Base-by-base conservation (phyloP, 2,329 filamentous ascomycete genomes). In the Fusarium subglutinans region DNA sequence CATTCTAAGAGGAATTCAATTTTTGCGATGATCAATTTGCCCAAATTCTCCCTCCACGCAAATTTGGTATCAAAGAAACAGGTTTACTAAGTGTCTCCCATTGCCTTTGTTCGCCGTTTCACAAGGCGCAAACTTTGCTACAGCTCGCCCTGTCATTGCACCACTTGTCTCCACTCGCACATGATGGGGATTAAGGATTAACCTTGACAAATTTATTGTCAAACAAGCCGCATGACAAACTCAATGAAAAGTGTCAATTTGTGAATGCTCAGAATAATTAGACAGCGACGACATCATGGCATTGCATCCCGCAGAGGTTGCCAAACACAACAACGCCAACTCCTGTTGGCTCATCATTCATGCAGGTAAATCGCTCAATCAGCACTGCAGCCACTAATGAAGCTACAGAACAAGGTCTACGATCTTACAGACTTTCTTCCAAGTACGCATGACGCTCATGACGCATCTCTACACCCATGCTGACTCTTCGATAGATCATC, bases 321-420 rank as follows among this genome's bases (percentile, higher is more conserved):
- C 48, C 2, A 37, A 65, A 14, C 69, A 72, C 47, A 72, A 69
- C 8, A 56, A 43, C 11, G 44, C 58, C n/a, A 48, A 53, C 15
- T 72, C 69, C 2, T 72, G 69, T 60, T 72, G 69, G 69, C 38
- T 72, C 10, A 56, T 73, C 6, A 73, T 72, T 20, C 69, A 72
- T 44, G 69, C 30, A 59, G 38, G 58, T 69, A 35, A 12, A 41
- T 59, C 38, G 30, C 15, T 18, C 17, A 41, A 20, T 28, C 17
- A 1, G 0, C 7, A 20, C 6, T 4, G 6, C 11, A 33, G 8
- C 10, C 10, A 20, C 63, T 72, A 15, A 72, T 33, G 2, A 7
- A 9, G 17, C 0, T 5, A 0, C 8, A 72, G 69, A 60, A 60
- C 43, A 73, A 73, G 17, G 69, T 50, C 17, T 72, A 72, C 18